Evolutionary conservation across 495 filamentous ascomycete genomes (phyloP).

Genomic region (Podospora conica): DNA sequence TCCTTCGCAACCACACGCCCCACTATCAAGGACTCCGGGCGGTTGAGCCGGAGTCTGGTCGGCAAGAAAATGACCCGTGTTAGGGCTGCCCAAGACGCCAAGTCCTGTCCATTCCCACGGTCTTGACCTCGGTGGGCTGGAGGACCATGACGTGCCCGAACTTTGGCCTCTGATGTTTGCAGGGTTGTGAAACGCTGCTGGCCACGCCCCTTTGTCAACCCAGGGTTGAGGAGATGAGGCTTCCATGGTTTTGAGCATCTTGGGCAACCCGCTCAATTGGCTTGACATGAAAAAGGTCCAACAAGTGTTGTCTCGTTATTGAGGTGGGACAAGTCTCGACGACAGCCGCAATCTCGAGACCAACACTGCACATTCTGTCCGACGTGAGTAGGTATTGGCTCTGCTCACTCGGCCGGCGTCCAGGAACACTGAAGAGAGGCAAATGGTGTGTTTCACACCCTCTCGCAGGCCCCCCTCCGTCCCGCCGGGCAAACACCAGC

Average conservation of each 20-base stretch:
- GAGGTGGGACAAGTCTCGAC: background rate
- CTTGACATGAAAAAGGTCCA: background rate
- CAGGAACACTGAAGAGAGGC: background rate
- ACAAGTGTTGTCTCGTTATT: background rate
- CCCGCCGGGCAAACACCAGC: background rate
- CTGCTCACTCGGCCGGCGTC: background rate
- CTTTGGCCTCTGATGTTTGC: background rate
- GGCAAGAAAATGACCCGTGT: background rate
- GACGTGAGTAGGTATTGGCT: background rate
- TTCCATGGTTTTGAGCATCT: background rate
- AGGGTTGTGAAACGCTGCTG: slow-evolving; percentile 8
- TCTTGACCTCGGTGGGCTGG: background rate
- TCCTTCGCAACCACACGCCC: background rate
- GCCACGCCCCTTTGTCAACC: background rate
- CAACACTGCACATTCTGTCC: background rate
- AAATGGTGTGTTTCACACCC: background rate
- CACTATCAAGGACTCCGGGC: background rate
- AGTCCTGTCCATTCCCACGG: background rate
- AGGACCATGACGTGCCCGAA: background rate
- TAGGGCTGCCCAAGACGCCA: background rate
- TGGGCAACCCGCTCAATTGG: background rate
- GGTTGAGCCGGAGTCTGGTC: background rate
- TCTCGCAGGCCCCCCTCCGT: background rate
- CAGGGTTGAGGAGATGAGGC: background rate
- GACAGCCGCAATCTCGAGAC: background rate